Evolutionary conservation across 495 filamentous ascomycete genomes (phyloP).

Genomic region (Penicillium herquei): DNA sequence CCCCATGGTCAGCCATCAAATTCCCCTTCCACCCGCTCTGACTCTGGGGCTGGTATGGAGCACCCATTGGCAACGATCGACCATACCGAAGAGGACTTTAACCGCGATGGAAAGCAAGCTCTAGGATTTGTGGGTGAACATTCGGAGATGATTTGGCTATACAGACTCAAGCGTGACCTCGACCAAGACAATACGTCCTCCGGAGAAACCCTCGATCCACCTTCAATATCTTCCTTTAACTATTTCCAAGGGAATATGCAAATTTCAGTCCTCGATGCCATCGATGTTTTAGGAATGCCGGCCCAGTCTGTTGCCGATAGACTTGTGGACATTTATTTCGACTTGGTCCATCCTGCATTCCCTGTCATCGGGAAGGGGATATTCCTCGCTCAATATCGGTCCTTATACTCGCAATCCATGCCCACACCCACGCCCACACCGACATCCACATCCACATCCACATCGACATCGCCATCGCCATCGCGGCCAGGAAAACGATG

Average conservation of each 20-base stretch:
- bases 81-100: conserved; percentile 57
- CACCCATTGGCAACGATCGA: conserved; percentile 51
- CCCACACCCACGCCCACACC: too few relatives aligned
- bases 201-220: conserved; percentile 21
- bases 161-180: conserved; percentile 42
- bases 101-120: conserved; percentile 48
- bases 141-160: conserved; percentile 62
- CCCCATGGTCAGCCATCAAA: too few relatives aligned
- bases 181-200: conserved; percentile 20
- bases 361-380: conserved; percentile 55
- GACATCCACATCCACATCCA: too few relatives aligned
- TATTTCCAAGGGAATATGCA: conserved; percentile 59
- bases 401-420: conserved; percentile 38
- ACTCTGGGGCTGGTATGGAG: conserved; percentile 28
- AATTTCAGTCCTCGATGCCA: conserved; percentile 36
- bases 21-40: not conserved
- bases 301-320: conserved; percentile 48
- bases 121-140: conserved; percentile 64
- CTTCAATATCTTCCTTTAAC: conserved; percentile 38
- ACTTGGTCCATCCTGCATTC: conserved; percentile 55
- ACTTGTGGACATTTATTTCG: conserved; percentile 55
- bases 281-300: conserved; percentile 51
- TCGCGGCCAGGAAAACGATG: conserved; percentile 46
- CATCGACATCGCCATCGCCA: conserved; percentile 3
- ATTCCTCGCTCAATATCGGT: conserved; percentile 43